Evolutionary conservation across 139 green algal genomes (phyloP).

Genomic region (Micromonas commoda): DNA sequence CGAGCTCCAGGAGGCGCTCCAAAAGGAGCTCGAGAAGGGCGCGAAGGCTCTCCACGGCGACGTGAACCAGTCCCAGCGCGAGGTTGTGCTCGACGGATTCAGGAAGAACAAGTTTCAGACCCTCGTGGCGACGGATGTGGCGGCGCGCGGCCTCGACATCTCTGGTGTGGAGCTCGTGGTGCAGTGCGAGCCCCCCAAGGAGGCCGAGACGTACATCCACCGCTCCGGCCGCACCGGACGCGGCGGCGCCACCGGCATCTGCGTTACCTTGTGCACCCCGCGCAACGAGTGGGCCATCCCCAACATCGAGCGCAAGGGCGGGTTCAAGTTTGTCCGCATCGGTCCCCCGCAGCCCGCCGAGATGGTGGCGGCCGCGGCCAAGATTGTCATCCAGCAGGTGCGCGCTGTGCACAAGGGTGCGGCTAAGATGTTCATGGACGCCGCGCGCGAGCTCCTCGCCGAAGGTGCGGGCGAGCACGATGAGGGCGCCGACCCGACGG

Average conservation of each 20-base stretch:
- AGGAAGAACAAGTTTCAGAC: conserved; percentile 75
- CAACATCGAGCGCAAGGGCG: conserved; percentile 25
- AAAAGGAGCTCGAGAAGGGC: conserved; percentile 41
- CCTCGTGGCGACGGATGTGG: conserved; percentile 97
- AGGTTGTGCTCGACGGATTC: conserved; percentile 68
- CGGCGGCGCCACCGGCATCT: conserved; percentile 69
- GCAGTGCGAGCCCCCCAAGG: conserved; percentile 43
- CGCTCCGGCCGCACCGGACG: conserved; percentile 82
- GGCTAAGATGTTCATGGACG: conserved; percentile 28
- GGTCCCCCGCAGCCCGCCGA: conserved; percentile 22
- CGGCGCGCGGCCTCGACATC: conserved; percentile 96
- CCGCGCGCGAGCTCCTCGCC: conserved; percentile 12
- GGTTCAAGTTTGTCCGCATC: conserved; percentile 22
- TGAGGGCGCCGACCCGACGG: conserved; percentile 16
- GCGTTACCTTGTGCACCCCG: conserved; percentile 64
- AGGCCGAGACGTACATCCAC: conserved; percentile 92
- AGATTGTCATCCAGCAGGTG: conserved; percentile 22
- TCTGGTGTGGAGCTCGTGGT: conserved; percentile 78
- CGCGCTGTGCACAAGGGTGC: conserved; percentile 18
- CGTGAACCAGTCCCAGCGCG: conserved; percentile 66
- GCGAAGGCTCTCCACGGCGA: conserved; percentile 84
- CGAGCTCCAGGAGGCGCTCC: conserved; percentile 63
- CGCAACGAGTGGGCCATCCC: conserved; percentile 17
- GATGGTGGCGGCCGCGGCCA: conserved; percentile 9
- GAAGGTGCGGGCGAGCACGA: neutral